A percentile compares a stretch with the other conserved stretches of the same genome.
These are phyloP conservation scores for Lathyrus aphaca DNA, from an alignment of 306 rosid genomes.

Conservation along the genomic window DNA sequence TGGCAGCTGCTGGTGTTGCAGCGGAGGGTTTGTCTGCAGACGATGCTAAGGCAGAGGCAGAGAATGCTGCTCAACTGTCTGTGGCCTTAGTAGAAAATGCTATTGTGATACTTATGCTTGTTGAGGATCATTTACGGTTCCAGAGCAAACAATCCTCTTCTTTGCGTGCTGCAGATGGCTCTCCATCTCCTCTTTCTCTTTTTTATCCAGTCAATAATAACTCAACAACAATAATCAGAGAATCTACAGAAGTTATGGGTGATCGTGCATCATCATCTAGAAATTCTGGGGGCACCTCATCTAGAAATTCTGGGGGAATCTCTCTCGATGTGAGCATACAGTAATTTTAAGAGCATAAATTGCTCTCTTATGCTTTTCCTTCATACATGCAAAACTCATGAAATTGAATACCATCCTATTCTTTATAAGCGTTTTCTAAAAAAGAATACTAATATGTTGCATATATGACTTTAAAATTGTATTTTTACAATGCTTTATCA, in stretches of 20 bases:
- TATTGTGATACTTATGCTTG: constrained; percentile 97
- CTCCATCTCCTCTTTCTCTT: constrained; percentile 85
- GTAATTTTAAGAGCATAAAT: constrained; percentile 29
- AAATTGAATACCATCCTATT: constrained; percentile 31
- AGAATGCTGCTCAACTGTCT: constrained; percentile 88
- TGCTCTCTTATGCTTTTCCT: constrained; percentile 17
- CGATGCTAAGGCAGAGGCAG: constrained; percentile 87
- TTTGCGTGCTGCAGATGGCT: constrained; percentile 59
- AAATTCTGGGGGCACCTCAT: constrained; percentile 56
- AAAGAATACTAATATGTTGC: constrained; percentile 9
- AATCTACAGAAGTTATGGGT: constrained; percentile 51
- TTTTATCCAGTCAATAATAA: constrained; percentile 57
- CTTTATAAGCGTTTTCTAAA: constrained; percentile 5
- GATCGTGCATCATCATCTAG: constrained; percentile 55
- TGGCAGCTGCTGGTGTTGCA: constrained; percentile 95
- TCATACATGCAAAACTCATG: constrained; percentile 30
- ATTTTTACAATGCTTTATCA: constrained; percentile 22
- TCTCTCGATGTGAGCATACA: constrained; percentile 70
- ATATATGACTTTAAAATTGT: neutral
- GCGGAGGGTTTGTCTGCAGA: constrained; percentile 86
- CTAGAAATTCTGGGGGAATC: constrained; percentile 68
- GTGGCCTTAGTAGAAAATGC: constrained; percentile 96
- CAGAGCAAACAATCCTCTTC: constrained; percentile 74
- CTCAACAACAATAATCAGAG: constrained; percentile 48
- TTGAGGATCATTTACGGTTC: constrained; percentile 94